A percentile compares a stretch with the other conserved stretches of the same genome.
phyloP scores from a whole-genome alignment of 371 early-diverging fungal species.

The Catenaria anguillulae region DNA sequence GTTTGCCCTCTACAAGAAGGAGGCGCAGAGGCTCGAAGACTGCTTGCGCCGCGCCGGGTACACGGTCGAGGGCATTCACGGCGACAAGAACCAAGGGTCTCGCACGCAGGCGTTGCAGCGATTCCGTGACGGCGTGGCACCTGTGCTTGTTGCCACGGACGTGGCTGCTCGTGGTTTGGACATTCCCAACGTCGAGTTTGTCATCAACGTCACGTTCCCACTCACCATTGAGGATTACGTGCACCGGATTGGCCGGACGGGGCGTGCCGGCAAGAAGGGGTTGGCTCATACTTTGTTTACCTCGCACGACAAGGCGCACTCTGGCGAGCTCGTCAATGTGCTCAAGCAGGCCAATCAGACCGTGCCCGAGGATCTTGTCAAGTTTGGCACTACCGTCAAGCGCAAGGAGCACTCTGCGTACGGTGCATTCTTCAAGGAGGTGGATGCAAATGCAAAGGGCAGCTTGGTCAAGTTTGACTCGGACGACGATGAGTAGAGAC shows the following conservation, averaged over 20 bases:
- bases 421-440: constrained; percentile 88
- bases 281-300: constrained; percentile 91
- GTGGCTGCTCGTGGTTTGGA: constrained; percentile 68
- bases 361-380: constrained; percentile 73
- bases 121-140: constrained; percentile 54
- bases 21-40: constrained; percentile 63
- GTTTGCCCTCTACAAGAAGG: constrained; percentile 90
- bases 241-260: constrained; percentile 94
- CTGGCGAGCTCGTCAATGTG: constrained; percentile 76
- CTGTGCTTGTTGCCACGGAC: constrained; percentile 81
- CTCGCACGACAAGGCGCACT: constrained; percentile 76
- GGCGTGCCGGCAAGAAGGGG: constrained; percentile 84
- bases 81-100: constrained; percentile 57
- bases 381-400: constrained; percentile 90
- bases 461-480: constrained; percentile 71
- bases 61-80: constrained; percentile 70
- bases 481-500: too few relatives aligned
- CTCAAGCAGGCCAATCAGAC: constrained; percentile 71
- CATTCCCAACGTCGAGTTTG: constrained; percentile 36
- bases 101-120: constrained; percentile 49
- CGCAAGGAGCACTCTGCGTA: constrained; percentile 90
- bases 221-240: constrained; percentile 88
- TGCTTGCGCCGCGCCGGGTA: constrained; percentile 54
- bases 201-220: constrained; percentile 97
- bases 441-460: constrained; percentile 63